These are phyloP conservation scores for Fraxinus ornus DNA, from an alignment of 305 asterid species.

Conservation along the genomic window DNA sequence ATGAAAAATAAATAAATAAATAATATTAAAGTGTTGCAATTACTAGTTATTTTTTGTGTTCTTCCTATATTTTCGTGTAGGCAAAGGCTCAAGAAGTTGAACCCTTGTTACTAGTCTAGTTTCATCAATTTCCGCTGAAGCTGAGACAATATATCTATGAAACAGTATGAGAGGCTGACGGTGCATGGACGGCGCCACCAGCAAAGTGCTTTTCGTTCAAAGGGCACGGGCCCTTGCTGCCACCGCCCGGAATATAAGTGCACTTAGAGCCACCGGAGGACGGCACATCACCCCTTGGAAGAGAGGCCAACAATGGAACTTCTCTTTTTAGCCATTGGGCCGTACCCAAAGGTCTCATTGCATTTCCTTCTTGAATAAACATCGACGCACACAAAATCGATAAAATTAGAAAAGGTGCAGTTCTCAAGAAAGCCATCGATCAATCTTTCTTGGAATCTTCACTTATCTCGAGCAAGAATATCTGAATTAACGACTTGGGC, in stretches of 20 bases:
- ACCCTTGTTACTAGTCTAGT: background rate
- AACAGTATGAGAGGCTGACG: background rate
- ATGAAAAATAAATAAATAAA: constrained; percentile 9
- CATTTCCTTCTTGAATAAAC: constrained; percentile 2
- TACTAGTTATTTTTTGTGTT: background rate
- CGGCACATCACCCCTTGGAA: constrained; percentile 26
- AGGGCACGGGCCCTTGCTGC: constrained; percentile 13
- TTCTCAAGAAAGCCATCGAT: constrained; percentile 13
- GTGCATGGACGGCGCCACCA: constrained; percentile 1
- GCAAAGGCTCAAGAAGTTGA: constrained; percentile 7
- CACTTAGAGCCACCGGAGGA: constrained; percentile 21
- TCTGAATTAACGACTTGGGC: background rate
- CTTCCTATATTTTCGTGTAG: background rate
- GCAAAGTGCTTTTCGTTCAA: constrained; percentile 22
- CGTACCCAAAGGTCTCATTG: constrained; percentile 24
- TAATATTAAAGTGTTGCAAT: background rate
- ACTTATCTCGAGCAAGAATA: background rate
- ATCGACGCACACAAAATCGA: background rate
- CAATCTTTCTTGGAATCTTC: background rate
- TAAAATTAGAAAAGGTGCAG: background rate
- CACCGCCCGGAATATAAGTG: constrained; percentile 29
- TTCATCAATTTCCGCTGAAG: background rate
- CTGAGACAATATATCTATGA: background rate
- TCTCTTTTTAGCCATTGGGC: constrained; percentile 8
- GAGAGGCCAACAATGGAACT: constrained; percentile 17